Evolutionary conservation across 1,284 basidiomycete genomes (phyloP).

Genomic region (Microbotryum silenes-acaulis): DNA sequence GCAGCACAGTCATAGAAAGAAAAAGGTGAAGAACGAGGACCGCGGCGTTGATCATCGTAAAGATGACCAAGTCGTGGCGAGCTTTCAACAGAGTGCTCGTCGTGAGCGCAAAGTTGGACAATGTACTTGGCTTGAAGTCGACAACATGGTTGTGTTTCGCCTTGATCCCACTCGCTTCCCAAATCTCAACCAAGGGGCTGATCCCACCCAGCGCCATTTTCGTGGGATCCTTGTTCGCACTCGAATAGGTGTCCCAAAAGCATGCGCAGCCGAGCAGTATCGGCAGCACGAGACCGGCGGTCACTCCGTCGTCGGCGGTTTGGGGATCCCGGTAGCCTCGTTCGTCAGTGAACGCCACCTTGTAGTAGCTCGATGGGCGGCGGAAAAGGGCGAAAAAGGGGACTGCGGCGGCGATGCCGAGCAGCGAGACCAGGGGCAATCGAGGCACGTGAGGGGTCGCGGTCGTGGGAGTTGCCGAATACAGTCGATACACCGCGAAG

Average conservation of each 20-base stretch:
- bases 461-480: constrained; percentile 14
- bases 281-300: constrained; percentile 32
- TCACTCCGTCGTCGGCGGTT: constrained; percentile 36
- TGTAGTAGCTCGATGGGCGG: constrained; percentile 23
- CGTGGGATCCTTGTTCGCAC: not conserved
- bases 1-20: constrained; percentile 35
- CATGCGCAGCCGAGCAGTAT: constrained; percentile 33
- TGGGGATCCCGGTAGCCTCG: constrained; percentile 34
- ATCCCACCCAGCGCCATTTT: constrained; percentile 24
- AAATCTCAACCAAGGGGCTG: constrained; percentile 31
- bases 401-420: constrained; percentile 23
- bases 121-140: no score
- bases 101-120: constrained; percentile 31
- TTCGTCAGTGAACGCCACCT: constrained; percentile 38
- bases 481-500: constrained; percentile 29
- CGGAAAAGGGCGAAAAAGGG: constrained; percentile 35
- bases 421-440: constrained; percentile 25
- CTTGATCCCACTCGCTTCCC: constrained; percentile 32
- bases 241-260: constrained; percentile 32
- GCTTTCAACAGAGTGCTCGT: constrained; percentile 34
- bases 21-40: constrained; percentile 37
- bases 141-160: not conserved
- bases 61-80: constrained; percentile 39
- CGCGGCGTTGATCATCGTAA: constrained; percentile 40
- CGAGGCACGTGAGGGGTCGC: constrained; percentile 15